Base-by-base conservation (phyloP, 176 grass and related monocot genomes). In the Chrysopogon serrulatus region DNA sequence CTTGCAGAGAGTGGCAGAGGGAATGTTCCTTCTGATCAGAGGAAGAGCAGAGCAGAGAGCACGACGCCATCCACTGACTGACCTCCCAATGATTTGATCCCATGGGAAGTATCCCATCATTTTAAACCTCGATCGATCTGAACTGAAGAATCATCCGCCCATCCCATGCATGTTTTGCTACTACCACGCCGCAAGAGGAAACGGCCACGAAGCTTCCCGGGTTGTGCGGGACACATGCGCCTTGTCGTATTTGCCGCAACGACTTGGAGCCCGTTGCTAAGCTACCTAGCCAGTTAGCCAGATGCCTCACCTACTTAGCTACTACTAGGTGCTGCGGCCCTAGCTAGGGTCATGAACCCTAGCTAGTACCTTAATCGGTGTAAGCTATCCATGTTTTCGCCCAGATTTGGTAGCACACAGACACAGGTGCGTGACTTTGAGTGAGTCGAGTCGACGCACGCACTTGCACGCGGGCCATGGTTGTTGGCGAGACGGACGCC, bases 11-110 rank as follows among this genome's bases (percentile, higher is more conserved):
- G 79, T 43, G 78, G 74, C 89, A 87, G 89, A 84, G 84, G 84
- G 89, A 90, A 90, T 90, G 89, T 90, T 90, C 80, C 36, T 90
- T 90, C 80, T 30, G 68, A 83, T 74, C 74, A 81, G 61, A 23
- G 66, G 7, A 2, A 12, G 54, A 12, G 24, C n/a, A 60, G 56
- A 15, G 36, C 68, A 43, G 27, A 64, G 28, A 65, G 66, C 84
- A 83, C 72, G 79, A 47, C 24, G 7, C 6, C 59, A 35, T 53
- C 79, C 74, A 79, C 56, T 73, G 60, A 57, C 39, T 5, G 27
- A 63, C 24, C 56, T 10, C 68, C 76, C 78, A 87, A 77, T 87
- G 64, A 83, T 87, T 83, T 43, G 24, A 18, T 34, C 4, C 64
- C 43, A 53, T 54, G 0, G 34, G 78, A n/a, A n/a, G n/a, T n/a